phyloP scores from a whole-genome alignment of 2,329 filamentous ascomycete genomes.

The Epichloe uncinata region DNA sequence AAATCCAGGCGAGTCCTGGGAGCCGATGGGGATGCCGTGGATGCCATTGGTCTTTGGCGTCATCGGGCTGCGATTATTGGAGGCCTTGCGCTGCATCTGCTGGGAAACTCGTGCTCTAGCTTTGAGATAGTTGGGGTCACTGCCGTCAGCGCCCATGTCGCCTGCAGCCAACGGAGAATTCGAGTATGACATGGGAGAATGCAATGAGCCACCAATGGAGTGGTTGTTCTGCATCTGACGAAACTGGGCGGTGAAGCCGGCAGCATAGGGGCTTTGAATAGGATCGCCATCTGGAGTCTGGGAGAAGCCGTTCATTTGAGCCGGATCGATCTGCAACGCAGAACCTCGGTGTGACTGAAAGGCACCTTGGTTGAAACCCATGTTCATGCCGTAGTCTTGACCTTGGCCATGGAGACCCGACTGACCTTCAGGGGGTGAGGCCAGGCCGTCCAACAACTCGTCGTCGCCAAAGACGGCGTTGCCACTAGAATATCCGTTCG shows the following conservation, averaged over 20 bases:
- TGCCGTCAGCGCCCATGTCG: conserved; percentile 35
- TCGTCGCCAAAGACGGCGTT: conserved; percentile 76
- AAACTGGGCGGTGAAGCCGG: conserved; percentile 71
- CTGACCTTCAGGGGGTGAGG: conserved; percentile 40
- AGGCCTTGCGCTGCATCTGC: conserved; percentile 58
- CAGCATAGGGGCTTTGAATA: conserved; percentile 79
- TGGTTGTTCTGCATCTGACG: conserved; percentile 51
- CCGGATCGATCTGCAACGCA: conserved; percentile 48
- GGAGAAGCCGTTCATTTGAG: conserved; percentile 69
- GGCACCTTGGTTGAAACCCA: conserved; percentile 41
- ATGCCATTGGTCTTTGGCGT: conserved; percentile 76
- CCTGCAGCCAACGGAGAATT: conserved; percentile 27
- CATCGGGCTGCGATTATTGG: conserved; percentile 65
- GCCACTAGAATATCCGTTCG: conserved; percentile 62
- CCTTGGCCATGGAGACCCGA: conserved; percentile 37
- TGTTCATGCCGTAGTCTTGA: conserved; percentile 46
- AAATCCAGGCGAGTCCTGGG: conserved; percentile 57
- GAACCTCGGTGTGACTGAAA: conserved; percentile 42
- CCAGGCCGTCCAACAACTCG: conserved; percentile 67
- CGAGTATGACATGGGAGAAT: conserved; percentile 27
- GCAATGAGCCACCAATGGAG: conserved; percentile 38
- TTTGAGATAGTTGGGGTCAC: conserved; percentile 46
- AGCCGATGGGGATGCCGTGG: conserved; percentile 53
- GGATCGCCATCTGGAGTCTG: conserved; percentile 85
- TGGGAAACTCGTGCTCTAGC: conserved; percentile 47